Base-by-base conservation (phyloP, 129 eudicot species). In the Dittrichia graveolens region DNA sequence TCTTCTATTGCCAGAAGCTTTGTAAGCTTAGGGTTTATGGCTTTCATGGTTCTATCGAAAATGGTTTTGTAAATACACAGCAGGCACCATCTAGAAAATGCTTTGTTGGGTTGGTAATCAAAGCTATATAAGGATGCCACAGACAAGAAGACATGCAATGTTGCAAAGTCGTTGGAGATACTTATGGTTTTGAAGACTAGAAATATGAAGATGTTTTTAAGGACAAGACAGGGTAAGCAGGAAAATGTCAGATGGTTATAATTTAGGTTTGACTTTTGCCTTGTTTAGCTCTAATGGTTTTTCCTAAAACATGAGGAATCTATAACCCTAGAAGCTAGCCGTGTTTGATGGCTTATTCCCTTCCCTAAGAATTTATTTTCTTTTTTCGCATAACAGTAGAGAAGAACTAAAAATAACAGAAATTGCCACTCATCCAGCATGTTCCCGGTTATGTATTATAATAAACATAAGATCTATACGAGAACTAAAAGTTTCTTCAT, bases 371-470 rank as follows among this genome's bases (percentile, higher is more conserved):
- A 24, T 15, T 65, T 43, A 42, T 65, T 44, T 16, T 44, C 11
- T 44, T 8, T 44, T 65, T 11, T 8, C 15, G 47, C 12, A 48
- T 48, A 59, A 35, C 60, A 31, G 38, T 67, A 34, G 13, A 13
- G 24, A 49, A 35, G 50, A 67, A 67, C 59, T 59, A 67, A 12
- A 67, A 46, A 11, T 3, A 47, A 50, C 71, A 31, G 24, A 67
- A 47, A 48, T 13, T 67, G 60, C 14, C 72, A 47, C 72, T 67
- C 59, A 67, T 35, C 45, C 10, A 43, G 49, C 31, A 5, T 35
- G 47, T 66, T 42, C 57, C 72, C 12, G 45, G 56, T 47, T 55
- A 54, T 55, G 12, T 59, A 58, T 56, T 5, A 12, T 52, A 69
- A 39, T 19, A 69, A 35, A 43, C 48, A 50, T 50, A 53, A 9